Base-by-base conservation (phyloP, 164 flowering plant genomes). In the Macadamia integrifolia region DNA sequence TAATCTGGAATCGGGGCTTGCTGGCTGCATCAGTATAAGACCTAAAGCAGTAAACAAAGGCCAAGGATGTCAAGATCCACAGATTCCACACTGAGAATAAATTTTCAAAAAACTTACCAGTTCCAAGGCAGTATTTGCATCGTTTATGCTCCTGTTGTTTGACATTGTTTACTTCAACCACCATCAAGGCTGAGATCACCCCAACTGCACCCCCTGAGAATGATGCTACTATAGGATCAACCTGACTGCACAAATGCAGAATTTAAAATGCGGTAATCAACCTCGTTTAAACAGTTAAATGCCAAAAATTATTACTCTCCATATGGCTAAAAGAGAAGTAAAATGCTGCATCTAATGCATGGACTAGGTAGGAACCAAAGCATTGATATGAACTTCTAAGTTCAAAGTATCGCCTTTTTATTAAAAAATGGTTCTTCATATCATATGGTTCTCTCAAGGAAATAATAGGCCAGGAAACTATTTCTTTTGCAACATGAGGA, bases 141-240 rank as follows among this genome's bases (percentile, higher is more conserved):
- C 97, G 80, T 75, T 92, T 94, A 23, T 87, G 84, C 79, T 94
- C 99, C 75, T 94, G 97, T 75, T 83, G 97, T 75, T 94, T 88
- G 61, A 94, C 99, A 72, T 94, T 94, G 88, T 94, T 94, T 70
- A 90, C 78, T 76, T 94, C 99, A 74, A 94, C 97, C 44, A 90
- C 93, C 99, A 92, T 94, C 82, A 92, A 74, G 35, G 97, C 93
- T 50, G 99, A 94, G 66, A 92, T 92, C 40, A 94, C 97, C 23
- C 99, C 99, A 75, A 94, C 97, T 50, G 97, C 97, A 75, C 99
- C 97, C 43, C 97, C 99, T 40, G 97, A 88, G 78, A 94, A 94
- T n/a, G 99, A 94, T 67, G 99, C 99, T 69, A 92, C 99, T 59
- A 94, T 90, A 17, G 99, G 99, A 84, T 94, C 99, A 74, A 94